Evolutionary conservation across 352 stramenopile genomes (phyloP), one percentile per base, ranked within the genome.

Genomic region (Thraustotheca clavata): DNA sequence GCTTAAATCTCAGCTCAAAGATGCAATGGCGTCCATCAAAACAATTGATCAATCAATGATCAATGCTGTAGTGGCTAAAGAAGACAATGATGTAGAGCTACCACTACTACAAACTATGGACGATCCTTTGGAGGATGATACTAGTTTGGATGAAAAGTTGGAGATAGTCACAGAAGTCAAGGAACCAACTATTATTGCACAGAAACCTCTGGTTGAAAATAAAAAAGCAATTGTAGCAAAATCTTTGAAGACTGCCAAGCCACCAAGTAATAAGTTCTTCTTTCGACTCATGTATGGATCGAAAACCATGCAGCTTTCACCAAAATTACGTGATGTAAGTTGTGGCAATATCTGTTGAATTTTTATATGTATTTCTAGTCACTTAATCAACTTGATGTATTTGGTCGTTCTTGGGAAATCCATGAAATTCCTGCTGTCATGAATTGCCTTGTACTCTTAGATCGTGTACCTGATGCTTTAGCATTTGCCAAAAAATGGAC

Each of bases 351-450:
- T 27, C 14, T 24, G n/a, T 57, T 14, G 8, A 32, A 39, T 9
- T 22, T 59, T 20, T n/a, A n/a, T n/a, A n/a, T n/a, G n/a, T n/a
- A n/a, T n/a, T 27, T 59, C 9, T 63, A 63, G 55, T 54, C 24
- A 18, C 39, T 63, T 9, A 7, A 8, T 16, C 31, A 0, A 2
- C 41, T 65, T 40, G 35, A 43, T 5, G 14, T 65, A 0, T 27
- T 55, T n/a, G 12, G 46, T 4, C 46, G 27, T 27, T 29, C 34
- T 33, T 65, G 57, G 57, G 29, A 26, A 1, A 14, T 33, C 38
- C 16, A 65, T 12, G 57, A 65, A 54, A 43, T 43, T 27, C 57
- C 57, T 11, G 57, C 57, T 2, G 47, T 65, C 41, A 43, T 65
- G 22, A 54, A 27, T 27, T 27, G n/a, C 18, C 38, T 65, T 16